phyloP scores from a whole-genome alignment of 1,139 yeast genomes.

The Lodderomyces orthopsilosis region DNA sequence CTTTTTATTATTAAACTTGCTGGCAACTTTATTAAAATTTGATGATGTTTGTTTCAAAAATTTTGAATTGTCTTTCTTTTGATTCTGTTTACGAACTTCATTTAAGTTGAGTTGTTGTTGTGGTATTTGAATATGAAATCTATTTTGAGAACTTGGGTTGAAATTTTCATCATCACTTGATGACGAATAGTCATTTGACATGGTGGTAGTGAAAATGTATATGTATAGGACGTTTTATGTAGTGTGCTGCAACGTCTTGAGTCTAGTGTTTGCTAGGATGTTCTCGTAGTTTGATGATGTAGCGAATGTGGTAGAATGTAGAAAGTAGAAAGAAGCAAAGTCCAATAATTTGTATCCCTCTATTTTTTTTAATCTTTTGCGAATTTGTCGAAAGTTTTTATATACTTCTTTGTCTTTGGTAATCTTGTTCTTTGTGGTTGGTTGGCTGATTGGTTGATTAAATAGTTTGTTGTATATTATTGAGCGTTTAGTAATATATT shows the following conservation, averaged over 20 bases:
- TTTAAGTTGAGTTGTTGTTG: slow-evolving; percentile 26
- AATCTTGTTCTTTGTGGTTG: not conserved
- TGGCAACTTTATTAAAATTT: slow-evolving; percentile 24
- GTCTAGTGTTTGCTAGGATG: too few relatives aligned
- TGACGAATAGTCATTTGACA: slow-evolving; percentile 9
- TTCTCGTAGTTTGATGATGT: too few relatives aligned
- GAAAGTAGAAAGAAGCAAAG: too few relatives aligned
- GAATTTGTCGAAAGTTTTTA: not conserved
- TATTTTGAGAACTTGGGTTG: slow-evolving; percentile 8
- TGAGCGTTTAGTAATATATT: not conserved
- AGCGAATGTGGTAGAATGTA: too few relatives aligned
- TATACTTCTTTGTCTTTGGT: not conserved
- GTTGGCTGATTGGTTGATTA: not conserved
- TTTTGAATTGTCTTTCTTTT: slow-evolving; percentile 18
- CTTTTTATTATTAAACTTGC: slow-evolving; percentile 18
- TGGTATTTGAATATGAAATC: slow-evolving; percentile 29
- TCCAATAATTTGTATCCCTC: too few relatives aligned
- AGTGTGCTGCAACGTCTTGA: not conserved
- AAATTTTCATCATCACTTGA: slow-evolving; percentile 24
- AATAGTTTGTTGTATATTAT: not conserved
- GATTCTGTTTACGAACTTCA: slow-evolving; percentile 23
- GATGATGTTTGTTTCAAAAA: slow-evolving; percentile 32
- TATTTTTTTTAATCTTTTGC: not conserved
- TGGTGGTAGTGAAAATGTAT: not conserved
- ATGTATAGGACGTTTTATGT: too few relatives aligned